Conservation (phyloP, 164 flowering plant species). For the Dillenia turbinata region DNA sequence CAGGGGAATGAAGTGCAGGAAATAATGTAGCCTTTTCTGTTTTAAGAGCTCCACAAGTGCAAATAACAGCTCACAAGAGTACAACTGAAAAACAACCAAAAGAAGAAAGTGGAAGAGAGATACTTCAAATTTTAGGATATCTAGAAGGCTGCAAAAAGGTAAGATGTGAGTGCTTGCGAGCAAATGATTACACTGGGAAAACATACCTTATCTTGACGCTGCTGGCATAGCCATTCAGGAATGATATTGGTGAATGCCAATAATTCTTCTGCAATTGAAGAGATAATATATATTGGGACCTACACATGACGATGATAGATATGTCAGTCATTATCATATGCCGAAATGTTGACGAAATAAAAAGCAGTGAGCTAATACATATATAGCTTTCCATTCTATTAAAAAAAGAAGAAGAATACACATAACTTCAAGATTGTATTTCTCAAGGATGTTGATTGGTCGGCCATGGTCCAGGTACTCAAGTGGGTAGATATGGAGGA, state of each 20-base stretch:
- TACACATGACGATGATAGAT: slow-evolving; percentile 14
- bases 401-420: no score
- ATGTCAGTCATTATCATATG: no score
- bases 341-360: neutral
- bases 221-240: slow-evolving; percentile 88
- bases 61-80: slow-evolving; percentile 70
- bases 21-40: slow-evolving; percentile 59
- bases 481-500: no score
- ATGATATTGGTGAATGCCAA: slow-evolving; percentile 60
- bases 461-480: no score
- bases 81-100: slow-evolving; percentile 44
- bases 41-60: slow-evolving; percentile 57
- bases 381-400: no score
- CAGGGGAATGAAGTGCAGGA: slow-evolving; percentile 57
- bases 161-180: no score
- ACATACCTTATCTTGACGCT: slow-evolving; percentile 70
- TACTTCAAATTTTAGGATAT: no score
- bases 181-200: neutral
- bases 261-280: slow-evolving; percentile 73
- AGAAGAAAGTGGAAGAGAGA: slow-evolving; percentile 1
- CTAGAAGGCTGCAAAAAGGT: no score
- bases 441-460: no score
- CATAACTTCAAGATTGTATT: no score
- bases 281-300: slow-evolving; percentile 81
- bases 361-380: neutral